These are phyloP conservation scores for Ceratocystis cubensis DNA, from an alignment of 2,329 filamentous ascomycete species.

Conservation along the genomic window DNA sequence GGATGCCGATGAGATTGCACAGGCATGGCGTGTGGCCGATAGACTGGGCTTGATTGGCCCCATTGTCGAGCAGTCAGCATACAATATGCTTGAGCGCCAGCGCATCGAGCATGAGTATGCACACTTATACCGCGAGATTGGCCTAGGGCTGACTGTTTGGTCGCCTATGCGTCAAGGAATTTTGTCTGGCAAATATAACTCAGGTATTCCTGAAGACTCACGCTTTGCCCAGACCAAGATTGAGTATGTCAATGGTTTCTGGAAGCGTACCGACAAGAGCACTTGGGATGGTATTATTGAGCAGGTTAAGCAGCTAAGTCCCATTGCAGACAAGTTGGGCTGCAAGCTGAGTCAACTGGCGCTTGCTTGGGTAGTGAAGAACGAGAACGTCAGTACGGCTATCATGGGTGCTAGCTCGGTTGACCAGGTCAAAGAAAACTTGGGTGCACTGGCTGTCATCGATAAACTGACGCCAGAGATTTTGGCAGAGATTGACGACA, in stretches of 20 bases:
- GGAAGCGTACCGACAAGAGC: conserved; percentile 39
- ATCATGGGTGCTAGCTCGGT: conserved; percentile 48
- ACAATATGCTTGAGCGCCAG: conserved; percentile 50
- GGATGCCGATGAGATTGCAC: conserved; percentile 52
- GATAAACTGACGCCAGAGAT: conserved; percentile 48
- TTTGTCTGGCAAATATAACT: conserved; percentile 55
- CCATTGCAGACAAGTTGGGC: conserved; percentile 52
- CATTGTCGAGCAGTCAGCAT: conserved; percentile 53
- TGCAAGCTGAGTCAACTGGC: conserved; percentile 45
- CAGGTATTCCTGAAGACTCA: conserved; percentile 44
- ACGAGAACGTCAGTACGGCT: conserved; percentile 47
- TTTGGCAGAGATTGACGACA: conserved; percentile 45
- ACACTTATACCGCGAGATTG: conserved; percentile 46
- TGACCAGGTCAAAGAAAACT: conserved; percentile 49
- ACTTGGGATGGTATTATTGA: conserved; percentile 44
- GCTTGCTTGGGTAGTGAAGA: conserved; percentile 50
- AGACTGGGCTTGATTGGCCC: conserved; percentile 49
- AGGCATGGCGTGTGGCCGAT: conserved; percentile 49
- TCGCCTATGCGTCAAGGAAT: conserved; percentile 47
- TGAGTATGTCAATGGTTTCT: conserved; percentile 42
- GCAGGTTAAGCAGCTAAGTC: conserved; percentile 46
- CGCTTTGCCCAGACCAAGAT: conserved; percentile 44
- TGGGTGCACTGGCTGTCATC: conserved; percentile 39
- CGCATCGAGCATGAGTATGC: conserved; percentile 52
- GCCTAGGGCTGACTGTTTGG: conserved; percentile 51